Evolutionary conservation across 805 yeast species (phyloP).

Genomic region (Candida gorgasii): DNA sequence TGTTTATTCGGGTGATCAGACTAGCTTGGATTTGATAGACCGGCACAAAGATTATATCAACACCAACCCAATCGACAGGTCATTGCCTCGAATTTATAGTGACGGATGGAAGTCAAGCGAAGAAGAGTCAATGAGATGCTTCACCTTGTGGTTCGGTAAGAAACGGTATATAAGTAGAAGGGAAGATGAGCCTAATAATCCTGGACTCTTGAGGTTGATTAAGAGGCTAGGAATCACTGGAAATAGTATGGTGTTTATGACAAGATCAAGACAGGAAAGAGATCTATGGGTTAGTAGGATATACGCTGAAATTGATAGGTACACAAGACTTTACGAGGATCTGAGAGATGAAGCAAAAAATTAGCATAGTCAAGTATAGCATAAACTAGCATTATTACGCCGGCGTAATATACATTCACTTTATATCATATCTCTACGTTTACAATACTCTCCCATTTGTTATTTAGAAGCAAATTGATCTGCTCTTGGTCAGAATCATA

Average conservation of each 20-base stretch:
- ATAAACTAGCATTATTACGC: neutral
- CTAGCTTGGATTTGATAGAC: constrained; percentile 55
- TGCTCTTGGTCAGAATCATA: constrained; percentile 25
- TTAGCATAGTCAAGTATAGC: neutral
- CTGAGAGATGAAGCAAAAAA: too few species aligned
- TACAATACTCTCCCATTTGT: constrained; percentile 13
- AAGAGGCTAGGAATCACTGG: constrained; percentile 68
- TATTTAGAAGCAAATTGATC: constrained; percentile 11
- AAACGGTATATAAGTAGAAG: constrained; percentile 46
- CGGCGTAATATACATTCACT: constrained; percentile 4
- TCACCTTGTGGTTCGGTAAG: constrained; percentile 81
- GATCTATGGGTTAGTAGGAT: constrained; percentile 74
- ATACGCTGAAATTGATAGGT: constrained; percentile 47
- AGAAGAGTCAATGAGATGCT: constrained; percentile 71
- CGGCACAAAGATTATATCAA: constrained; percentile 49
- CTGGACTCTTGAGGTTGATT: constrained; percentile 46
- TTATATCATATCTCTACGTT: constrained; percentile 12
- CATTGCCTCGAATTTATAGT: constrained; percentile 68
- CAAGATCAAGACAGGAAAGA: constrained; percentile 77
- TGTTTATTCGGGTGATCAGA: constrained; percentile 68
- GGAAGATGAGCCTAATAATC: constrained; percentile 31
- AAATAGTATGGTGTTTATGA: constrained; percentile 68
- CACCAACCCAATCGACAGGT: constrained; percentile 52
- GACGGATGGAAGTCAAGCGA: constrained; percentile 89
- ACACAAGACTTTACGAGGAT: constrained; percentile 20